Conservation (phyloP, 139 green algal genomes). For the Chlamydomonas incerta region DNA sequence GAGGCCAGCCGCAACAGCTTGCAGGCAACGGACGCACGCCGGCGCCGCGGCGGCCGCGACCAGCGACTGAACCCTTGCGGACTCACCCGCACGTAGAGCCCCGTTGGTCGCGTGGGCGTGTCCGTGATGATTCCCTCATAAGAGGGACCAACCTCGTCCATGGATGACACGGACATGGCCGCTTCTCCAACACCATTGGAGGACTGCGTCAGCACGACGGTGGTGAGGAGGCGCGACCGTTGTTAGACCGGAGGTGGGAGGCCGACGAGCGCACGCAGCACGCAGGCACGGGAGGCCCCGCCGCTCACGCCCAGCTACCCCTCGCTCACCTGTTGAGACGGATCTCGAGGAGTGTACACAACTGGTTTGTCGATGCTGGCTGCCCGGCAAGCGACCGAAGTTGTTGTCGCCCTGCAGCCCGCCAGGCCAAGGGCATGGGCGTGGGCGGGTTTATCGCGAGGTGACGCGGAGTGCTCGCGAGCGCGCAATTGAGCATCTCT, state of each 20-base stretch:
- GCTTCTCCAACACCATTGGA: too few species aligned
- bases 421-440: conserved; percentile 32
- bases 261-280: neutral
- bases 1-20: too few species aligned
- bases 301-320: too few species aligned
- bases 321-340: neutral
- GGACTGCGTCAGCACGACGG: too few species aligned
- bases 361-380: conserved; percentile 1
- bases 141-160: conserved; percentile 29
- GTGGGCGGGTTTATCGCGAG: neutral
- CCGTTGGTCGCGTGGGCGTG: conserved; percentile 15
- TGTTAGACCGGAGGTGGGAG: too few species aligned
- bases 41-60: too few species aligned
- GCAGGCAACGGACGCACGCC: too few species aligned
- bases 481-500: too few species aligned
- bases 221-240: too few species aligned
- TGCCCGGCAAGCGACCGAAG: neutral
- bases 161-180: neutral
- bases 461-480: too few species aligned
- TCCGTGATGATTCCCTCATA: conserved; percentile 58
- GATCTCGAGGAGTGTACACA: neutral
- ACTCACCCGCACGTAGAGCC: conserved; percentile 60
- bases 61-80: too few species aligned
- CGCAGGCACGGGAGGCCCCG: too few species aligned
- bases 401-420: neutral